Percentiles rank a stretch among this genome's conserved stretches.
Conservation (phyloP, 164 flowering plant species). For the Stephania yunnanensis region DNA sequence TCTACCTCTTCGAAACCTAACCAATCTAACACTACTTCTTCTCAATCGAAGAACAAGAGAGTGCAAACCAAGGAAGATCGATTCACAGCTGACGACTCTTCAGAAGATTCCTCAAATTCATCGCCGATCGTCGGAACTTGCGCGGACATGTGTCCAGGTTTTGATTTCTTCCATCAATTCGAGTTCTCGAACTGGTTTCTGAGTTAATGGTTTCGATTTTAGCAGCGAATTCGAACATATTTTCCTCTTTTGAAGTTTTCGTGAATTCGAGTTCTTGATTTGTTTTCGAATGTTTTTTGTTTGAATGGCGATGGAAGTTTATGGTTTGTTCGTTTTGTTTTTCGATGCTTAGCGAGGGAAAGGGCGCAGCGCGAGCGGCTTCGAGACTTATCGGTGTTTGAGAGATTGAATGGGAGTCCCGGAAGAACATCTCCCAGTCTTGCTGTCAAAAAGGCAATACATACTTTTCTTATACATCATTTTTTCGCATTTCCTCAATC, state of each 20-base stretch:
- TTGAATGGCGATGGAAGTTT: background rate
- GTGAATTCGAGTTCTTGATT: background rate
- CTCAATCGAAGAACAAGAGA: background rate
- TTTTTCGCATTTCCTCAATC: background rate
- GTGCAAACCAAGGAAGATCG: background rate
- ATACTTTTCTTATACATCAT: background rate
- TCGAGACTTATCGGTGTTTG: constrained; percentile 72
- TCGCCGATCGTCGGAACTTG: constrained; percentile 34
- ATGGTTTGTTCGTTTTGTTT: background rate
- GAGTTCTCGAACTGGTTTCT: background rate
- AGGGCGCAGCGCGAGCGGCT: constrained; percentile 72
- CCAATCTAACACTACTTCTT: constrained; percentile 5
- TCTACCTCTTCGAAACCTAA: constrained; percentile 2
- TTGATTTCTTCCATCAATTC: background rate
- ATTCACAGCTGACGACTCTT: background rate
- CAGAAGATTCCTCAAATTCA: constrained; percentile 4
- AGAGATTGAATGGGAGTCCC: constrained; percentile 73
- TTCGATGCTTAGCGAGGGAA: constrained; percentile 43
- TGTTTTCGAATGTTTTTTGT: background rate
- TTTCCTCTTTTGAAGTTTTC: background rate
- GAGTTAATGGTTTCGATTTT: background rate
- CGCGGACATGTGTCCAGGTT: constrained; percentile 52
- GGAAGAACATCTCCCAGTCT: constrained; percentile 51
- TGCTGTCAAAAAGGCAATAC: constrained; percentile 77
- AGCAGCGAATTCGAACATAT: background rate